Percentiles rank a stretch among this genome's conserved stretches.
These are phyloP conservation scores for Boletus reticulatus DNA, from an alignment of 768 basidiomycete genomes.

Conservation along the genomic window DNA sequence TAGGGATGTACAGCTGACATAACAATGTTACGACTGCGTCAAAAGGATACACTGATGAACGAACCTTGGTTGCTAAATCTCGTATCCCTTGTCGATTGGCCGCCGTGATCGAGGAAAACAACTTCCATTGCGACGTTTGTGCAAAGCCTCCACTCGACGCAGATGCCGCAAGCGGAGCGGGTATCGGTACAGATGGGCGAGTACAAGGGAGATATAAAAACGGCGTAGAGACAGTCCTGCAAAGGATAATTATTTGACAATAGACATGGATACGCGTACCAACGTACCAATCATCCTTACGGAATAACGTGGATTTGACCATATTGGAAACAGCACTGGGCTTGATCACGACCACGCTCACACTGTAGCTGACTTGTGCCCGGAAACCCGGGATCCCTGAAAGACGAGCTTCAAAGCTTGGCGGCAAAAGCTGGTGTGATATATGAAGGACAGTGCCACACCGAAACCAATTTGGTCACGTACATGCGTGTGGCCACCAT, in stretches of 20 bases:
- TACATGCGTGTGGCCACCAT: constrained; percentile 59
- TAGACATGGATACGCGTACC: neutral
- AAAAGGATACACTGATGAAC: constrained; percentile 2
- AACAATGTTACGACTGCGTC: neutral
- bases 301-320: constrained; percentile 53
- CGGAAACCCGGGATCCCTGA: constrained; percentile 71
- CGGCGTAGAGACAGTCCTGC: constrained; percentile 54
- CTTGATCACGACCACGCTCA: constrained; percentile 52
- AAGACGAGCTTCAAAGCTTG: constrained; percentile 65
- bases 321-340: constrained; percentile 40
- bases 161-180: constrained; percentile 38
- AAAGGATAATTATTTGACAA: neutral
- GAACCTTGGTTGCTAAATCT: constrained; percentile 38
- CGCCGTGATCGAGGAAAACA: constrained; percentile 40
- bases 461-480: constrained; percentile 23
- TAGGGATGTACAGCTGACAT: constrained; percentile 50
- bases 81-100: constrained; percentile 37
- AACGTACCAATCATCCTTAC: constrained; percentile 54
- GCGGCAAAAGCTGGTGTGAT: constrained; percentile 57
- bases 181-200: constrained; percentile 53
- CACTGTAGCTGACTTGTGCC: constrained; percentile 61
- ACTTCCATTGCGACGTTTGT: constrained; percentile 49
- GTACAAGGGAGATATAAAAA: constrained; percentile 68
- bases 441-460: constrained; percentile 1
- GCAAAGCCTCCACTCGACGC: constrained; percentile 39